A percentile compares a stretch with the other conserved stretches of the same genome.
Conservation (phyloP, 768 basidiomycete species). For the Hysterangium stoloniferum region DNA sequence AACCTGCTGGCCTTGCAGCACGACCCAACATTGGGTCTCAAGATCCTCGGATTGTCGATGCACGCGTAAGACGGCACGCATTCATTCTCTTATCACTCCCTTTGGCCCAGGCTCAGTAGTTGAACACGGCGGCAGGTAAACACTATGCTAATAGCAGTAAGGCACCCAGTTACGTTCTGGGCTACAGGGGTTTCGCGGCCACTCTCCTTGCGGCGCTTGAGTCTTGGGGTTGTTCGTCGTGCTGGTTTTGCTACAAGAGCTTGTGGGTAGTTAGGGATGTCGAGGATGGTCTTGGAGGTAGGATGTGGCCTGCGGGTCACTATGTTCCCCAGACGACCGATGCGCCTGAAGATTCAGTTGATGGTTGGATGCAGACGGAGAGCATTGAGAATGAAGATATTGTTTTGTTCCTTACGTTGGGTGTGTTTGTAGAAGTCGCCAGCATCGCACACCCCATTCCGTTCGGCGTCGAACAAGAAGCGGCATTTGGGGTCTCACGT, state of each 20-base stretch:
- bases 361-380: conserved; percentile 65
- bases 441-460: too few species aligned
- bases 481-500: too few species aligned
- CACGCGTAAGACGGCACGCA: too few species aligned
- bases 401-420: conserved; percentile 68
- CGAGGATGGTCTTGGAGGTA: conserved; percentile 48
- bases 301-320: conserved; percentile 83
- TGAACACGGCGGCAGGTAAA: too few species aligned
- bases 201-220: conserved; percentile 59
- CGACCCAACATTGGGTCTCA: too few species aligned
- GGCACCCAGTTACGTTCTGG: conserved; percentile 64
- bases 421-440: conserved; percentile 21
- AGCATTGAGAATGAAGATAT: conserved; percentile 72
- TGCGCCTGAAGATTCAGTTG: conserved; percentile 65
- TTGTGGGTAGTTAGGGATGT: conserved; percentile 67
- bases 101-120: too few species aligned
- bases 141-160: conserved; percentile 69
- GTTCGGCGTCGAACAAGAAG: too few species aligned
- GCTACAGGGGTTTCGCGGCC: conserved; percentile 53
- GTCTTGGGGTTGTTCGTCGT: conserved; percentile 66
- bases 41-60: too few species aligned
- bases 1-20: too few species aligned
- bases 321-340: conserved; percentile 77
- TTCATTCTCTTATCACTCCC: too few species aligned
- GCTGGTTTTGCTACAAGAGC: conserved; percentile 61